Percentiles rank a stretch among this genome's conserved stretches.
Conservation (phyloP, 441 rosid species). For the Daphne laureola region DNA sequence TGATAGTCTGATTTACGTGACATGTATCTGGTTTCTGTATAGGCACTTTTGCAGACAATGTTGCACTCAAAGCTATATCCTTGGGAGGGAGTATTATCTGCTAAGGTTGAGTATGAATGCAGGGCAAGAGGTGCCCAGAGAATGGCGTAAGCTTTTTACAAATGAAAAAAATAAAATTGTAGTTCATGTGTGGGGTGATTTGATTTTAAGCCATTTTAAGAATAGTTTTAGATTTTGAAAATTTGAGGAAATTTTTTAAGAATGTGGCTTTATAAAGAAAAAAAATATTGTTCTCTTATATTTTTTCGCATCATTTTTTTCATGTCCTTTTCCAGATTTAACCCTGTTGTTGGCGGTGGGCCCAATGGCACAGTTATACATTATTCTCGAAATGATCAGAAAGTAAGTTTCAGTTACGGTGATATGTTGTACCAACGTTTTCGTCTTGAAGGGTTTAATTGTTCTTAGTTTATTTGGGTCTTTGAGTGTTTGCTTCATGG, state of each 20-base stretch:
- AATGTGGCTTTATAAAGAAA: too few relatives aligned
- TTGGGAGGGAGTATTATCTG: conserved; percentile 65
- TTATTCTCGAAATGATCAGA: conserved; percentile 91
- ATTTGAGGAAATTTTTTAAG: too few relatives aligned
- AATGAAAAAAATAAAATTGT: conserved; percentile 13
- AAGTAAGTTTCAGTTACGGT: conserved; percentile 34
- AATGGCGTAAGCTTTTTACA: conserved; percentile 76
- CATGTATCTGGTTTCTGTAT: conserved; percentile 13
- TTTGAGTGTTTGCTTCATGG: background rate
- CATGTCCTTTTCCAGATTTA: conserved; percentile 47
- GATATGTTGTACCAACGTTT: conserved; percentile 5
- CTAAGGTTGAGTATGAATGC: conserved; percentile 90
- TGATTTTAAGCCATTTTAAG: too few relatives aligned
- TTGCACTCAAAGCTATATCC: conserved; percentile 73
- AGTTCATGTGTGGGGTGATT: background rate
- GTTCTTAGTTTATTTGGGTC: conserved; percentile 1
- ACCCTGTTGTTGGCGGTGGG: conserved; percentile 97
- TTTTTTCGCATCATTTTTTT: conserved; percentile 4
- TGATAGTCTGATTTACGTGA: background rate
- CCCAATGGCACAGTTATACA: conserved; percentile 82
- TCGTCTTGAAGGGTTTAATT: conserved; percentile 3
- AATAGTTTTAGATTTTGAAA: too few relatives aligned
- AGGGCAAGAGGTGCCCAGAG: conserved; percentile 92
- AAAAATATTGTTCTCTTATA: too few relatives aligned
- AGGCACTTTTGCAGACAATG: conserved; percentile 95